Evolutionary conservation across 2,329 filamentous ascomycete species (phyloP).

Genomic region (Epichloe gansuensis): DNA sequence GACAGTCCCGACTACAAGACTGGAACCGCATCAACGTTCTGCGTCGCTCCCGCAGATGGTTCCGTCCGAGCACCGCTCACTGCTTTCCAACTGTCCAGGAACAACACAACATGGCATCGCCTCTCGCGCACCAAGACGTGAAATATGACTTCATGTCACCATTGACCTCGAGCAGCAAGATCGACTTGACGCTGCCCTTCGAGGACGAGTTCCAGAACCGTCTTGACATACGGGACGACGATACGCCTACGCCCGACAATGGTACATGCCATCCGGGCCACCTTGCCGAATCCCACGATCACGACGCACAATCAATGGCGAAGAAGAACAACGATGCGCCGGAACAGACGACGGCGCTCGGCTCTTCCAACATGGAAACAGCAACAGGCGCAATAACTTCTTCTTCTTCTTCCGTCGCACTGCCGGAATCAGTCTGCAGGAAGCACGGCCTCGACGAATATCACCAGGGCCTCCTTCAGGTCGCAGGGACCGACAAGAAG

Average conservation of each 20-base stretch:
- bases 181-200: slow-evolving; percentile 2
- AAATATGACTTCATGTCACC: slow-evolving; percentile 2
- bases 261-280: too few relatives aligned
- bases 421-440: background rate
- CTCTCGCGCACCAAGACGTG: background rate
- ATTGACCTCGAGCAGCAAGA: background rate
- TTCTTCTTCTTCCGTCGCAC: background rate
- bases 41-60: too few relatives aligned
- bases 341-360: background rate
- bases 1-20: background rate
- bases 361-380: background rate
- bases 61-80: background rate
- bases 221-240: background rate
- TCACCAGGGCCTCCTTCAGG: slow-evolving; percentile 1
- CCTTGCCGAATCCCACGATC: background rate
- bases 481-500: background rate
- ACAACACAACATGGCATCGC: background rate
- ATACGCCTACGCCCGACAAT: background rate
- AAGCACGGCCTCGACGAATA: background rate
- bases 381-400: too few relatives aligned
- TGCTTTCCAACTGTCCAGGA: background rate
- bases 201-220: slow-evolving; percentile 2
- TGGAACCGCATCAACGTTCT: background rate
- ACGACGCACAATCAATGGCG: background rate
- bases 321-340: background rate